phyloP scores from a whole-genome alignment of 176 grass and related monocot species.

The Triticum timopheevii region DNA sequence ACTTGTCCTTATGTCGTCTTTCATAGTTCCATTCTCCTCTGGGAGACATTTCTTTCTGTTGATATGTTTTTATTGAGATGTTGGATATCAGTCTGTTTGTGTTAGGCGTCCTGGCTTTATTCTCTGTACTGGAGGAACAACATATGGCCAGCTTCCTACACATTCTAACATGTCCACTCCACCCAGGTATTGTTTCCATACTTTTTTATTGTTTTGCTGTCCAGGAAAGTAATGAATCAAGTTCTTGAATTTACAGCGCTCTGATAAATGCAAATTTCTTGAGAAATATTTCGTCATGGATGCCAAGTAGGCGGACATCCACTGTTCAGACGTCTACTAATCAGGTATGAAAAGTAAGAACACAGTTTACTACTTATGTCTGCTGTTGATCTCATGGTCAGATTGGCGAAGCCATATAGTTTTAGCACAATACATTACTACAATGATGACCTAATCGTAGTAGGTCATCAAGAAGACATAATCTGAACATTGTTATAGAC shows the following conservation, averaged over 20 bases:
- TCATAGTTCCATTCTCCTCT: neutral
- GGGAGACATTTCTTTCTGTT: constrained; percentile 19
- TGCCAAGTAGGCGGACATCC: constrained; percentile 57
- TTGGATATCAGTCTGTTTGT: constrained; percentile 69
- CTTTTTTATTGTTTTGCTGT: constrained; percentile 31
- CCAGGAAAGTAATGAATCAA: constrained; percentile 13
- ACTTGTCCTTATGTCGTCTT: constrained; percentile 16
- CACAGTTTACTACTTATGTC: neutral
- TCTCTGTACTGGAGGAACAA: constrained; percentile 85
- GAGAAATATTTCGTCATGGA: constrained; percentile 93
- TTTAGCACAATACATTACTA: too few species aligned
- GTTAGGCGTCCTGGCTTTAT: constrained; percentile 90
- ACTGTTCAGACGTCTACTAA: constrained; percentile 47
- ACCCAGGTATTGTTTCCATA: constrained; percentile 53
- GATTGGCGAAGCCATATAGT: too few species aligned
- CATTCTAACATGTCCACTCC: constrained; percentile 53
- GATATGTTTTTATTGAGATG: constrained; percentile 19
- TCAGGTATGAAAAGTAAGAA: constrained; percentile 47
- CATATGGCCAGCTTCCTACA: constrained; percentile 90
- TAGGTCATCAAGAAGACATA: neutral
- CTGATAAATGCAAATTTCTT: constrained; percentile 74
- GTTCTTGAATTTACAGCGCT: constrained; percentile 41
- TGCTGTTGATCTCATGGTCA: neutral
- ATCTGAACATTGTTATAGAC: neutral
- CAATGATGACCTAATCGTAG: too few species aligned